Base-by-base conservation (phyloP, 2,329 filamentous ascomycete species). In the Phialemonium atrogriseum region DNA sequence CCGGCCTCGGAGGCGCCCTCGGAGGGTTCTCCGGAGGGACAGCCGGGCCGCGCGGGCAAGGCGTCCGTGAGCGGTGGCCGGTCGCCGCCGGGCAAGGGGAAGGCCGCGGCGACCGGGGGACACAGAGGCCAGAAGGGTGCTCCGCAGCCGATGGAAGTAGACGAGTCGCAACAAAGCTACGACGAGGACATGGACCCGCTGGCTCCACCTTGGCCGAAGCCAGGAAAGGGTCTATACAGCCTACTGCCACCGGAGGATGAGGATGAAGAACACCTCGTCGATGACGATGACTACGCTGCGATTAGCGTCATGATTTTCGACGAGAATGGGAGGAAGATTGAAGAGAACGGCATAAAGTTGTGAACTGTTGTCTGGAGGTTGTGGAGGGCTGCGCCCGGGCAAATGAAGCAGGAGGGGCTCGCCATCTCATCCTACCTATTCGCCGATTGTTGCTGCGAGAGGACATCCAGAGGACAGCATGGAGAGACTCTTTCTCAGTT, bases 1-100 rank as follows among this genome's bases (percentile, higher is more conserved):
- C 68, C 66, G 27, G 23, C 10, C 21, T 22, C 20, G 45, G 38
- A 19, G 40, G 44, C 39, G 41, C 59, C 52, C 29, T 47, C 52
- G 26, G 19, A 51, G 10, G 32, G 40, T 13, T 38, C 27, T 11
- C 32, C 39, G 10, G 33, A 37, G 3, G 35, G 5, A 12, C 31
- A 33, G 30, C 26, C 20, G 5, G 13, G 9, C 9, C 7, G n/a
- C 14, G 18, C n/a, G n/a, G n/a, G n/a, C n/a, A n/a, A n/a, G n/a
- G n/a, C n/a, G n/a, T n/a, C n/a, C n/a, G n/a, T n/a, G n/a, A n/a
- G n/a, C n/a, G n/a, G n/a, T n/a, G n/a, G n/a, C n/a, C n/a, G n/a
- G n/a, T n/a, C n/a, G n/a, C n/a, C n/a, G n/a, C n/a, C n/a, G n/a
- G n/a, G n/a, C n/a, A n/a, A n/a, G n/a, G n/a, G n/a, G n/a, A n/a